Percentiles rank a stretch among this genome's conserved stretches.
phyloP scores from a whole-genome alignment of 352 stramenopile genomes.

The Phytophthora crassamura region DNA sequence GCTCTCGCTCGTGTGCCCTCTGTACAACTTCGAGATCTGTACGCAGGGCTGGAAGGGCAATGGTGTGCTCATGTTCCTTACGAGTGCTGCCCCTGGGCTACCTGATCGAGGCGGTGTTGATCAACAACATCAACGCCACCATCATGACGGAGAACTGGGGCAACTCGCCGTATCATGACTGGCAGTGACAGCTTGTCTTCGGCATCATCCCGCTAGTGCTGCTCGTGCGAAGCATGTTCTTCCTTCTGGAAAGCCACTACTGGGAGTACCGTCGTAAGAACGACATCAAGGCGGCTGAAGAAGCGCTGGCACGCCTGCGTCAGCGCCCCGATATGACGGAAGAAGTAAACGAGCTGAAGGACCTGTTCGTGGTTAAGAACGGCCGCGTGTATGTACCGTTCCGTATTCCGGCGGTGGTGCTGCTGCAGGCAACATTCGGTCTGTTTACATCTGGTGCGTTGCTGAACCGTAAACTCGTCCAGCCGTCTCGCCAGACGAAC shows the following conservation, averaged over 20 bases:
- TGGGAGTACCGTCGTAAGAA: constrained; percentile 75
- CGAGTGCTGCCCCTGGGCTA: constrained; percentile 74
- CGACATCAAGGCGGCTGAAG: constrained; percentile 73
- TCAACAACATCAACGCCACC: constrained; percentile 77
- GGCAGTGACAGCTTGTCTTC: too few species aligned
- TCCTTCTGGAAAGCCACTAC: constrained; percentile 79
- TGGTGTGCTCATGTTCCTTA: constrained; percentile 86
- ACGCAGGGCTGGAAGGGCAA: constrained; percentile 90
- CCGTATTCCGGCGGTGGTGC: constrained; percentile 64
- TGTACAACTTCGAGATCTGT: constrained; percentile 92
- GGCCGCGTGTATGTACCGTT: constrained; percentile 73
- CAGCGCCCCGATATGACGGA: constrained; percentile 87
- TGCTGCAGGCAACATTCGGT: constrained; percentile 71
- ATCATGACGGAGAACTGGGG: constrained; percentile 66
- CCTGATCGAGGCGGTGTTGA: constrained; percentile 77
- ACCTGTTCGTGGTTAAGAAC: constrained; percentile 72
- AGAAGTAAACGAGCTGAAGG: constrained; percentile 73
- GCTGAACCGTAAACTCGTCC: constrained; percentile 68
- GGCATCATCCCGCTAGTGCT: constrained; percentile 70
- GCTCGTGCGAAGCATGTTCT: constrained; percentile 60
- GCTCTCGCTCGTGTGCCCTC: constrained; percentile 72
- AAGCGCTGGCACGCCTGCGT: constrained; percentile 66
- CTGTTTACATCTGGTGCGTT: constrained; percentile 76
- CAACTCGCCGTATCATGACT: constrained; percentile 76
- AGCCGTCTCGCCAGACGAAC: constrained; percentile 44